A percentile compares a stretch with the other conserved stretches of the same genome.
These are phyloP conservation scores for Trichoderma harzianum DNA, from an alignment of 2,329 filamentous ascomycete genomes.

Conservation along the genomic window DNA sequence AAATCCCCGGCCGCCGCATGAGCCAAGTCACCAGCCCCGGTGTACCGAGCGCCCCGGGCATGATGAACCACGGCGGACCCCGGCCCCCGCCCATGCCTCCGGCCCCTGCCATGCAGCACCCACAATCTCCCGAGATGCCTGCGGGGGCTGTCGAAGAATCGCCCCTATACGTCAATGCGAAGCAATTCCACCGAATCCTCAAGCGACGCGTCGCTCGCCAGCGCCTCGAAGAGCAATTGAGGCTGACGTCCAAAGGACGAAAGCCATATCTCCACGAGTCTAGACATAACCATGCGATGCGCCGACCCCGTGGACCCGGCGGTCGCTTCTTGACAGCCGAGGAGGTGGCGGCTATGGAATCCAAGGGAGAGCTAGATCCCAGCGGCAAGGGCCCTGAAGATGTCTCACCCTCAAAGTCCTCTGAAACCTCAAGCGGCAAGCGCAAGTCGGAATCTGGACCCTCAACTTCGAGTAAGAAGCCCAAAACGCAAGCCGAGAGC, in stretches of 20 bases:
- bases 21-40: conserved; percentile 75
- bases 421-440: conserved; percentile 47
- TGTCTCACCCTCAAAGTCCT: conserved; percentile 24
- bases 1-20: conserved; percentile 64
- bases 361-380: conserved; percentile 49
- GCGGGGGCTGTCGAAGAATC: conserved; percentile 77
- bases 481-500: conserved; percentile 47
- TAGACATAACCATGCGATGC: conserved; percentile 97
- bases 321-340: conserved; percentile 95
- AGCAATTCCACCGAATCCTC: conserved; percentile 95
- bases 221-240: conserved; percentile 85
- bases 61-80: conserved; percentile 65
- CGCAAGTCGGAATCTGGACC: conserved; percentile 56
- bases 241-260: conserved; percentile 88
- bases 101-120: conserved; percentile 63
- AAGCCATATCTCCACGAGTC: conserved; percentile 98
- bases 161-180: conserved; percentile 95
- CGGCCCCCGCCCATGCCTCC: conserved; percentile 58
- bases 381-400: conserved; percentile 34
- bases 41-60: conserved; percentile 68
- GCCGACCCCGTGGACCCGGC: conserved; percentile 85
- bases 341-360: conserved; percentile 87
- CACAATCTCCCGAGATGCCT: conserved; percentile 77
- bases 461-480: conserved; percentile 53
- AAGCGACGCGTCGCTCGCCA: conserved; percentile 92